Evolutionary conservation across 1,284 basidiomycete genomes (phyloP).

Genomic region (Leccinum subrobustum): DNA sequence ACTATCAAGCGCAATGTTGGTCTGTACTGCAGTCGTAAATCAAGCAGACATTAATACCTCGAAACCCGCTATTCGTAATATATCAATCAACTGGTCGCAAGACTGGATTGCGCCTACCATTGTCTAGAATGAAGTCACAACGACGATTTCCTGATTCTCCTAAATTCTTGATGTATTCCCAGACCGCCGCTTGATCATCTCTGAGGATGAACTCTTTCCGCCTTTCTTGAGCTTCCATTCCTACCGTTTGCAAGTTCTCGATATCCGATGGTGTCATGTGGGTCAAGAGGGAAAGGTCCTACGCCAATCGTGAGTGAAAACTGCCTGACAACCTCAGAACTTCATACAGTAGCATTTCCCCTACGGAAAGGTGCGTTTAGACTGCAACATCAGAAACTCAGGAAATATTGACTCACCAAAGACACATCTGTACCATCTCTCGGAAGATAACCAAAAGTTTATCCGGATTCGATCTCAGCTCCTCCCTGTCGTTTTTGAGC

Average conservation of each 20-base stretch:
- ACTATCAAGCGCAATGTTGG: slow-evolving; percentile 39
- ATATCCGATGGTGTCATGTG: slow-evolving; percentile 81
- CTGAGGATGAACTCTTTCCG: slow-evolving; percentile 79
- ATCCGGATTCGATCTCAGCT: slow-evolving; percentile 44
- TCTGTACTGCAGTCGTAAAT: not conserved
- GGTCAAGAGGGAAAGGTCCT: slow-evolving; percentile 85
- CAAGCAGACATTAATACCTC: slow-evolving; percentile 42
- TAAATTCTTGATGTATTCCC: slow-evolving; percentile 67
- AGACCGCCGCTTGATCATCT: slow-evolving; percentile 79
- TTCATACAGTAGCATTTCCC: slow-evolving; percentile 76
- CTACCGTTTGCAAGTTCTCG: slow-evolving; percentile 79
- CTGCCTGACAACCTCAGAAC: not conserved
- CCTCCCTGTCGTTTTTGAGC: slow-evolving; percentile 50
- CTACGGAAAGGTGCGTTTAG: slow-evolving; percentile 35
- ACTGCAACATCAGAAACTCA: not conserved
- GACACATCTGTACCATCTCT: slow-evolving; percentile 87
- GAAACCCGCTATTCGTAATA: slow-evolving; percentile 68
- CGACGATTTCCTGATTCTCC: slow-evolving; percentile 43
- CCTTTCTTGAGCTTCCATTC: slow-evolving; percentile 71
- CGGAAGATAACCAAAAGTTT: slow-evolving; percentile 69
- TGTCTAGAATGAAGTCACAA: slow-evolving; percentile 91
- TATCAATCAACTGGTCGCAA: not conserved
- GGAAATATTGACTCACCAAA: slow-evolving; percentile 55
- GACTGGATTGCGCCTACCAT: slow-evolving; percentile 51
- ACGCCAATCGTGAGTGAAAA: slow-evolving; percentile 9